phyloP scores from a whole-genome alignment of 768 basidiomycete species.

The Phlegmacium glaucopus region DNA sequence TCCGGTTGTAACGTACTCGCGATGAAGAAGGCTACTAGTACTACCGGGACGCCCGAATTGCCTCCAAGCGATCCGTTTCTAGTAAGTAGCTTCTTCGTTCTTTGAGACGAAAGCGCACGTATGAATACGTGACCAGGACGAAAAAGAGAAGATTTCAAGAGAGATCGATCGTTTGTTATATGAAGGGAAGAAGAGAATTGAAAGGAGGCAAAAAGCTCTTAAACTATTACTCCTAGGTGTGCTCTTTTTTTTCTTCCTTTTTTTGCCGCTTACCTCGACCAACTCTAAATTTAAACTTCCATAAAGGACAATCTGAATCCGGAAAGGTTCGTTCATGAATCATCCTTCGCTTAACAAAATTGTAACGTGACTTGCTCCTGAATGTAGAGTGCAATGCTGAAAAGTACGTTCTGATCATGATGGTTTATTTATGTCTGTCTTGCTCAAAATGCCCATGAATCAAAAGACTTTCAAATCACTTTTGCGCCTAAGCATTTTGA shows the following conservation, averaged over 20 bases:
- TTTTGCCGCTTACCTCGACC: too few species aligned
- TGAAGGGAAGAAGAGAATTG: slow-evolving; percentile 42
- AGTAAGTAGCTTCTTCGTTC: slow-evolving; percentile 22
- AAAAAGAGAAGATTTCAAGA: slow-evolving; percentile 39
- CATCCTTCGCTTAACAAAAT: not conserved
- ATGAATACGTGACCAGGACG: slow-evolving; percentile 26
- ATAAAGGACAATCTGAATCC: slow-evolving; percentile 55
- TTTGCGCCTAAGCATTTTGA: slow-evolving; percentile 63
- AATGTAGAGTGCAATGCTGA: slow-evolving; percentile 46
- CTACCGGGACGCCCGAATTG: too few species aligned
- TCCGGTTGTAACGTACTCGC: too few species aligned
- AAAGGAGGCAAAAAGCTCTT: slow-evolving; percentile 47
- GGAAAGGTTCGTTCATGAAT: slow-evolving; percentile 38
- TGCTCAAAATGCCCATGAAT: not conserved
- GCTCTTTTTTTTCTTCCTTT: slow-evolving; percentile 3
- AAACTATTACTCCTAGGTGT: slow-evolving; percentile 56
- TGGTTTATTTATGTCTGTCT: not conserved
- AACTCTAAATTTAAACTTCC: not conserved
- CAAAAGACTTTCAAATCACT: slow-evolving; percentile 62
- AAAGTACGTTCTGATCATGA: slow-evolving; percentile 29
- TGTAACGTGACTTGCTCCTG: not conserved
- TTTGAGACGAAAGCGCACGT: slow-evolving; percentile 34
- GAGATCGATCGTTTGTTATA: slow-evolving; percentile 47
- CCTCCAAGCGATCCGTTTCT: slow-evolving; percentile 26
- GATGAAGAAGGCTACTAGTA: too few species aligned